Base-by-base conservation (phyloP, 2,329 filamentous ascomycete genomes). In the Fonsecaea nubica region DNA sequence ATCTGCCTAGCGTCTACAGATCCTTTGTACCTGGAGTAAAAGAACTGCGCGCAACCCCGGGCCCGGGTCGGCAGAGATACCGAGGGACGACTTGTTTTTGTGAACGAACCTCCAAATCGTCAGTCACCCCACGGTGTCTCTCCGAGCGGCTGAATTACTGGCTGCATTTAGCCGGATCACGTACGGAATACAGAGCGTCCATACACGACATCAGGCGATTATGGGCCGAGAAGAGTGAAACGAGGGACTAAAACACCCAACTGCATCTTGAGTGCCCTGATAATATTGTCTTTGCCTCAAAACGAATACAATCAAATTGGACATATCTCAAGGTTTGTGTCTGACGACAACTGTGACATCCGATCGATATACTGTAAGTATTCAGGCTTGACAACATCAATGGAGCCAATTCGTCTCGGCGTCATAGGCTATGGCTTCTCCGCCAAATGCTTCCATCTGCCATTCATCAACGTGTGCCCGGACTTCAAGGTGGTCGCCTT, bases 371-470 rank as follows among this genome's bases (percentile, higher is more conserved):
- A 57, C 55, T 59, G 10, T n/a, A 35, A 35, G 35, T 48, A 15
- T 30, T 33, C 12, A 30, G 4, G 10, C 21, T 21, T 1, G 40
- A 59, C 21, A 15, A 18, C 18, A 15, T 52, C 58, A 50, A 69
- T 66, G 62, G 52, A 35, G 15, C 62, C 75, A 30, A 75, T 85
- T 74, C 87, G 87, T 69, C 82, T 87, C 63, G 85, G 84, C 53
- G 76, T 88, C 48, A 82, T 88, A 65, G 86, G 86, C 73, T 88
- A 87, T 75, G 86, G 86, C 72, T 78, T 87, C 74, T 86, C 84
- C 59, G 90, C 91, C 78, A 93, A 93, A 76, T 83, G 91, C 80
- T 94, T 93, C 80, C 91, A 94, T 79, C 92, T 93, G 75, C 91
- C 91, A 68, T 90, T 92, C 79, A 85, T 94, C 78, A 80, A 81